phyloP scores from a whole-genome alignment of 2,329 filamentous ascomycete genomes.

The Geosmithia flava region DNA sequence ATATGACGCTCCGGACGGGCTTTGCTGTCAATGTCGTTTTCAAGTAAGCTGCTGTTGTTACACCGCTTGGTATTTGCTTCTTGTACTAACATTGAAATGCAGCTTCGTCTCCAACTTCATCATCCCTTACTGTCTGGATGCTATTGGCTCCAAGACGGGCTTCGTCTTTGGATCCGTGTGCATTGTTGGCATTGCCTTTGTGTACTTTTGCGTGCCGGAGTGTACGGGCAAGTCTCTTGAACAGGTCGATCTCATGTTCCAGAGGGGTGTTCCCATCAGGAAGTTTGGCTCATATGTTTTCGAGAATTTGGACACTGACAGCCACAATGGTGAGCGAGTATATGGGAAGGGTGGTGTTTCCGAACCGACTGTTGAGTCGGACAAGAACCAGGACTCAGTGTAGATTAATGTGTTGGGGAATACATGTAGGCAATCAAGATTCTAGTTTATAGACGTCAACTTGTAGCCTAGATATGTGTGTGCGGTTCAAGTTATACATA shows the following conservation, averaged over 20 bases:
- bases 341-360: background rate
- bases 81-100: background rate
- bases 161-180: slow-evolving; percentile 8
- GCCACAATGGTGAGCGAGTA: background rate
- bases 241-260: slow-evolving; percentile 12
- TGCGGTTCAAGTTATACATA: too few species aligned
- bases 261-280: background rate
- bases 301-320: background rate
- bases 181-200: slow-evolving; percentile 6
- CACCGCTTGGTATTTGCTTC: background rate
- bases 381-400: too few species aligned
- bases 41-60: slow-evolving; percentile 5
- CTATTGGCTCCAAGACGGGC: slow-evolving; percentile 18
- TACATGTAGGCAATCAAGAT: too few species aligned
- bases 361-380: too few species aligned
- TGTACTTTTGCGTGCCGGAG: slow-evolving; percentile 8
- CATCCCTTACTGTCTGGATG: slow-evolving; percentile 21
- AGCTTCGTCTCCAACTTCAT: slow-evolving; percentile 17
- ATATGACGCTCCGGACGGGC: slow-evolving; percentile 14
- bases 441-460: too few species aligned
- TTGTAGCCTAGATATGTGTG: too few species aligned
- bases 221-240: slow-evolving; percentile 9
- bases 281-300: background rate
- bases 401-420: too few species aligned
- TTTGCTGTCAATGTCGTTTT: slow-evolving; percentile 15